Percentiles rank a stretch among this genome's conserved stretches.
Conservation (phyloP, 495 filamentous ascomycete genomes). For the Podospora sp. region DNA sequence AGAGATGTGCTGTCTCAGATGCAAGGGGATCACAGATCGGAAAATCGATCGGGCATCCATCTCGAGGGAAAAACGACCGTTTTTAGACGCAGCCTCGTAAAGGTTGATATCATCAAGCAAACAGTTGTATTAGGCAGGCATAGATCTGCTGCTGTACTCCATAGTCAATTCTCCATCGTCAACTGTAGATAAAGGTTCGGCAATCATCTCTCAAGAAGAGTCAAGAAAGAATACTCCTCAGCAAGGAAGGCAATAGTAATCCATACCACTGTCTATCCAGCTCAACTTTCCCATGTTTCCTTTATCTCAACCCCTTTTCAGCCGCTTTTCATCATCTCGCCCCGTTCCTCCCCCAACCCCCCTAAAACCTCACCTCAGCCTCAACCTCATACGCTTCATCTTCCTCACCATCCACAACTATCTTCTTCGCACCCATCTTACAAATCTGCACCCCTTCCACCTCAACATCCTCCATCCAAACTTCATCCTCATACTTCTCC, state of each 20-base stretch:
- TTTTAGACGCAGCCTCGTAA: not conserved
- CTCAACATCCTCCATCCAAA: conserved; percentile 65
- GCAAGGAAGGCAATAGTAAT: not conserved
- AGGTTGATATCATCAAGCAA: not conserved
- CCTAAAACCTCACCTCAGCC: conserved; percentile 46
- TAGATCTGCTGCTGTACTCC: not conserved
- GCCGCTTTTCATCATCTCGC: not conserved
- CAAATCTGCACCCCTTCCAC: conserved; percentile 71
- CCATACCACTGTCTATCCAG: not conserved
- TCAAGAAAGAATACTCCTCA: not conserved
- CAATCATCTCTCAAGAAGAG: not conserved
- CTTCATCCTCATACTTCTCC: conserved; percentile 52
- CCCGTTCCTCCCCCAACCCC: not conserved
- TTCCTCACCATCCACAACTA: conserved; percentile 44
- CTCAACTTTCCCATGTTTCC: too few species aligned
- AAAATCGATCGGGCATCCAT: not conserved
- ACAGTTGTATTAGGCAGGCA: not conserved
- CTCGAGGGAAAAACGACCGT: not conserved
- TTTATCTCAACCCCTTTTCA: not conserved
- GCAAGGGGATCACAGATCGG: conserved; percentile 1
- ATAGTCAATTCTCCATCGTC: not conserved
- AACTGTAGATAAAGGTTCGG: not conserved
- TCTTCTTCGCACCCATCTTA: conserved; percentile 74
- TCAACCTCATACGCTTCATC: conserved; percentile 56
- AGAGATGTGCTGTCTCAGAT: conserved; percentile 1